These are phyloP conservation scores for Flaveria floridana DNA, from an alignment of 140 eudicot genomes.

Conservation along the genomic window DNA sequence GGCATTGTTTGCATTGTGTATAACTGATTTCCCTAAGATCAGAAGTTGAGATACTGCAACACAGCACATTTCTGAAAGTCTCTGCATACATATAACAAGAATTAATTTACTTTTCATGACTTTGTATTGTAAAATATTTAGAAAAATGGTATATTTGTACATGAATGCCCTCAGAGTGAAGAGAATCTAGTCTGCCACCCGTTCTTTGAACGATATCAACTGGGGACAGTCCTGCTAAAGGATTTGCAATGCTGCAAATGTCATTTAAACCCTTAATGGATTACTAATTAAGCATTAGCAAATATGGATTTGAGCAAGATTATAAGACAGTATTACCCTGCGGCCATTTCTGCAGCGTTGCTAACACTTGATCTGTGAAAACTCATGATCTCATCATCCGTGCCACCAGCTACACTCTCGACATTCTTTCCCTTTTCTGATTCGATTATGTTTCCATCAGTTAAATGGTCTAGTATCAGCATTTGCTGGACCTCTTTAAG, in stretches of 20 bases:
- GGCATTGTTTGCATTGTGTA: conserved; percentile 55
- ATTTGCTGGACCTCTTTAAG: conserved; percentile 85
- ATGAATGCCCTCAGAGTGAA: conserved; percentile 93
- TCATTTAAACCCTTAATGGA: background rate
- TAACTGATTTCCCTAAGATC: conserved; percentile 72
- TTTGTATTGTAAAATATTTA: background rate
- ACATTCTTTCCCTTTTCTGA: conserved; percentile 69
- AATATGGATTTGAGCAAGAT: background rate
- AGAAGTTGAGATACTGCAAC: conserved; percentile 77
- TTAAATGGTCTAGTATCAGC: conserved; percentile 51
- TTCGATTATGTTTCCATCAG: conserved; percentile 44
- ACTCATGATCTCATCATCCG: conserved; percentile 58
- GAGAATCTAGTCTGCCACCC: conserved; percentile 78
- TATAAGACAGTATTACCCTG: conserved; percentile 54
- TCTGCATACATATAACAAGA: conserved; percentile 41
- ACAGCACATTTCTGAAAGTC: conserved; percentile 93
- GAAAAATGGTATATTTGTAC: conserved; percentile 37
- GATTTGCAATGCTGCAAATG: conserved; percentile 69
- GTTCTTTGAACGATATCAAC: conserved; percentile 73
- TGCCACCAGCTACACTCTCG: conserved; percentile 48
- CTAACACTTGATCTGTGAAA: conserved; percentile 74
- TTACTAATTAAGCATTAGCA: background rate
- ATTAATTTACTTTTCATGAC: background rate
- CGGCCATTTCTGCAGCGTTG: conserved; percentile 91
- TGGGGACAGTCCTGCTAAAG: conserved; percentile 69